Base-by-base conservation (phyloP, 108 stramenopile species). In the Stephanodiscus minutulus region DNA sequence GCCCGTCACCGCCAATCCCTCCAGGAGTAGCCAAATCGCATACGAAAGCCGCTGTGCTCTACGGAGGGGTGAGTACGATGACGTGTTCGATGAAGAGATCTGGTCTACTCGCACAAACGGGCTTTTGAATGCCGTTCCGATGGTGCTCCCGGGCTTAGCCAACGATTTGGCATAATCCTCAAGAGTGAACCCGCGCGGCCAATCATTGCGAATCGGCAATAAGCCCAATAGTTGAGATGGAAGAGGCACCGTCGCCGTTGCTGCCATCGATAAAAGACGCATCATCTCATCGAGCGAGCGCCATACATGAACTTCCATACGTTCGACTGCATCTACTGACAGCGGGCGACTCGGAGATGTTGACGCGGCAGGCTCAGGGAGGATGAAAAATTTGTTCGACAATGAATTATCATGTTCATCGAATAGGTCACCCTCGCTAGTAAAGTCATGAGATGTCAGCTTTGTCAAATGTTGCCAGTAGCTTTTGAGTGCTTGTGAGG, bases 271-370 rank as follows among this genome's bases (percentile, higher is more conserved):
- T 11, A 79, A 39, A 8, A 79, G 78, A 1, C 73, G 72, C n/a
- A 79, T 68, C 46, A 79, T 61, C 22, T 52, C 59, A 35, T 79
- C 78, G 17, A 79, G 67, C 15, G 50, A 60, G 13, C 44, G 25
- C 78, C 78, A 79, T 24, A 79, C 52, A 27, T 74, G 66, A 35
- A 52, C 49, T 56, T 79, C 78, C 61, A 79, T 66, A 56, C 64
- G 64, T 58, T 58, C 24, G 2, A 76, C 61, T 39, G 64, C 66
- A 13, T 76, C 74, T 1, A 37, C 47, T 7, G 66, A 68, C 5
- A 13, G 18, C 39, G 75, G 33, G 3, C 17, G 22, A 15, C 44
- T 55, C 13, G 61, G 53, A 8, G 54, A 66, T n/a, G 58, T 44
- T 47, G 48, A 7, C 25, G 61, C 18, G 9, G 21, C 35, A 17